A percentile compares a stretch with the other conserved stretches of the same genome.
Evolutionary conservation across 192 early-diverging fungal species (phyloP).

Genomic region (Entomortierella chlamydospora): DNA sequence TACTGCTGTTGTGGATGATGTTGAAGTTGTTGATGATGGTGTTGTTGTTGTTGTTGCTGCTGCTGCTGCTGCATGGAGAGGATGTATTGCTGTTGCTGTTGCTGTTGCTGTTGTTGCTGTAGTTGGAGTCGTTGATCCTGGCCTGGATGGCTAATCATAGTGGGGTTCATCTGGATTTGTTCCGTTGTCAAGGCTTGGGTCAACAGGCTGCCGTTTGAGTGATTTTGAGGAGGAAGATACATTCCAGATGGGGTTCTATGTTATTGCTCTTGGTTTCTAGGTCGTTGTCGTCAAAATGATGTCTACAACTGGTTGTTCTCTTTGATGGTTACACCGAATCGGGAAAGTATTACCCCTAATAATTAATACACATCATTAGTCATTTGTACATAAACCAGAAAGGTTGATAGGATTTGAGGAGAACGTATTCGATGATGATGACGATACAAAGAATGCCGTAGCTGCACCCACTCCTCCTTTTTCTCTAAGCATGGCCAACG

Average conservation of each 20-base stretch:
- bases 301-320: too few species aligned
- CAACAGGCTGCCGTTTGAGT: slow-evolving; percentile 29
- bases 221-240: slow-evolving; percentile 32
- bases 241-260: not conserved
- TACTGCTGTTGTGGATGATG: not conserved
- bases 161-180: slow-evolving; percentile 7
- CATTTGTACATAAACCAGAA: too few species aligned
- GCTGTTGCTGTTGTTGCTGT: slow-evolving; percentile 23
- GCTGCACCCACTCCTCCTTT: too few species aligned
- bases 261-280: not conserved
- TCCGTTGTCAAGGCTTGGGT: slow-evolving; percentile 40
- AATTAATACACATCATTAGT: too few species aligned
- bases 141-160: not conserved
- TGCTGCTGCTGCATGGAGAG: slow-evolving; percentile 16
- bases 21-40: slow-evolving; percentile 13
- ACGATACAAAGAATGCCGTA: too few species aligned
- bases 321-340: slow-evolving; percentile 6
- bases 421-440: too few species aligned
- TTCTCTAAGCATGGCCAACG: too few species aligned
- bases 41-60: slow-evolving; percentile 21
- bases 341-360: not conserved
- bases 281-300: not conserved
- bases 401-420: too few species aligned
- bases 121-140: slow-evolving; percentile 5
- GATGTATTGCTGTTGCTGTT: slow-evolving; percentile 15